Evolutionary conservation across 306 rosid species (phyloP), one percentile per base, ranked within the genome.

Genomic region (Hippophae rhamnoides): DNA sequence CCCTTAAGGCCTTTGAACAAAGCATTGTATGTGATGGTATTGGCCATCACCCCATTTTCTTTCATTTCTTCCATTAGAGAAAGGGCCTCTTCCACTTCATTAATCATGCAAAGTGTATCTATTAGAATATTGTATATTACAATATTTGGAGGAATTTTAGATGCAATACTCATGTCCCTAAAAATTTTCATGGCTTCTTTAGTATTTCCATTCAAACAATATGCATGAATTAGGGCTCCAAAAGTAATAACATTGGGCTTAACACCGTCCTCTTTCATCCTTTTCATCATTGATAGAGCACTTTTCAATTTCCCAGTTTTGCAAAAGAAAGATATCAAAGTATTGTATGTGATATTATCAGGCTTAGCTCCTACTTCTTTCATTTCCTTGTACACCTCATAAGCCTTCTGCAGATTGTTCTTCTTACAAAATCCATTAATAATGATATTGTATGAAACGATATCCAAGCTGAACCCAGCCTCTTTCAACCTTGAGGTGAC

Each of bases 331-430:
- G 89, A 76, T 65, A 90, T 75, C 74, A 90, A 47, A 13, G 85
- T 82, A 75, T 90, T 90, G 68, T 86, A 90, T 5, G 97, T 86
- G 51, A 82, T 62, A n/a, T 18, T 70, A 56, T 90, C 90, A 5
- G 89, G 85, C 72, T 79, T 86, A 43, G 79, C 64, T 66, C 85
- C 82, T 53, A 54, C 52, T 56, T 62, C 44, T 67, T 89, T 93
- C 95, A 90, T 84, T 74, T 84, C 84, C 31, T 74, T 49, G 41
- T 82, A 71, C 80, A 69, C 57, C 73, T 82, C 81, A 66, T 76
- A 56, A 54, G 82, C 86, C 74, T 62, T 57, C 25, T 80, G 81
- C 54, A 64, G 60, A 69, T 79, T 87, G 48, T 82, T 84, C 81
- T 72, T 77, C 83, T 76, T 80, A 61, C 89, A 82, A 71, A 81